Conservation (phyloP, 306 rosid species). For the Cicer cuneatum region DNA sequence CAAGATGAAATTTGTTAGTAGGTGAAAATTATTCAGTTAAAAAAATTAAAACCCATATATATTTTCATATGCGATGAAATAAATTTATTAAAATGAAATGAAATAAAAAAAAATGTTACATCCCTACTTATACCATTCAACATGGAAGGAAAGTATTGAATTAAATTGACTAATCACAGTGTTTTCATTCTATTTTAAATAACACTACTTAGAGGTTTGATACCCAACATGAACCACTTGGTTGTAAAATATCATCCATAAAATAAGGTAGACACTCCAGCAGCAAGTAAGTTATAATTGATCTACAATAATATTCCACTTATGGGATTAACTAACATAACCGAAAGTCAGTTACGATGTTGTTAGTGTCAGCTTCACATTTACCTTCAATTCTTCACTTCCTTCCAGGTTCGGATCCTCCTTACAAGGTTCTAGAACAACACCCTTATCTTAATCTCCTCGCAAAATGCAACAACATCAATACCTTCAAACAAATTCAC, state of each 20-base stretch:
- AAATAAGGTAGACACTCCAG: conserved; percentile 37
- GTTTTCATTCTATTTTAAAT: too few relatives aligned
- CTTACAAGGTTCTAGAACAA: conserved; percentile 55
- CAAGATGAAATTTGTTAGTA: too few relatives aligned
- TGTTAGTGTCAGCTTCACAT: background rate
- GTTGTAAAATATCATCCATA: background rate
- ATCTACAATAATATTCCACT: conserved; percentile 10
- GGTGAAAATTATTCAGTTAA: too few relatives aligned
- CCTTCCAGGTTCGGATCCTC: conserved; percentile 65
- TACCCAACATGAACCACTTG: conserved; percentile 3
- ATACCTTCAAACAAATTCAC: conserved; percentile 63
- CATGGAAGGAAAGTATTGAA: too few relatives aligned
- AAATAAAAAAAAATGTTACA: too few relatives aligned
- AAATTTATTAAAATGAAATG: too few relatives aligned
- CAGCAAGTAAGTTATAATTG: background rate
- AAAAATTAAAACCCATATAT: too few relatives aligned
- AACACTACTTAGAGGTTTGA: too few relatives aligned
- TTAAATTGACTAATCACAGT: too few relatives aligned
- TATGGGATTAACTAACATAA: too few relatives aligned
- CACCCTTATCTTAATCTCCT: conserved; percentile 66
- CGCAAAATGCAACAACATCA: conserved; percentile 61
- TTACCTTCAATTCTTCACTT: conserved; percentile 52
- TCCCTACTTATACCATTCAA: too few relatives aligned
- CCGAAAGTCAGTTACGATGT: background rate
- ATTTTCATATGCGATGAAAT: too few relatives aligned